phyloP scores from a whole-genome alignment of 2,329 filamentous ascomycete genomes.

The Beauveria scarabaeidicola region DNA sequence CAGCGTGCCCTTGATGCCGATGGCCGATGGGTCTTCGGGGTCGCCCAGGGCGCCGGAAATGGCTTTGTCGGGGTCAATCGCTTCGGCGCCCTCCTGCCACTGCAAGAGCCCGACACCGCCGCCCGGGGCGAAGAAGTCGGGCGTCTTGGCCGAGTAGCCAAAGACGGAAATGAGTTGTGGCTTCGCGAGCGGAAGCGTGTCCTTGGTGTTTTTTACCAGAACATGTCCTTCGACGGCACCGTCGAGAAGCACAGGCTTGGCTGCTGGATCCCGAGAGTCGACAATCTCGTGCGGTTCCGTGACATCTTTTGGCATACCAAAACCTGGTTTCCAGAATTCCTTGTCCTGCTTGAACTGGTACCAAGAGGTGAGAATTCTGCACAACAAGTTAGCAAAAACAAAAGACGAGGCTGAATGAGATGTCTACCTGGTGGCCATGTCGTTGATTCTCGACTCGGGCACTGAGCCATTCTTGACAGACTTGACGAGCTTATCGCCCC shows the following conservation, averaged over 20 bases:
- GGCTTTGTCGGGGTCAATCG: constrained; percentile 26
- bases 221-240: constrained; percentile 56
- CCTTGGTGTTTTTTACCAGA: constrained; percentile 52
- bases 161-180: constrained; percentile 48
- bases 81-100: constrained; percentile 31
- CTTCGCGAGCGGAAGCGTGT: constrained; percentile 43
- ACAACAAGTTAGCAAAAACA: too few species aligned
- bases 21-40: constrained; percentile 25
- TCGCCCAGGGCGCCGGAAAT: constrained; percentile 18
- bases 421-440: constrained; percentile 46
- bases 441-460: constrained; percentile 43
- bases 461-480: constrained; percentile 55
- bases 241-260: constrained; percentile 35
- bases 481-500: constrained; percentile 45
- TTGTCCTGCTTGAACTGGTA: constrained; percentile 47
- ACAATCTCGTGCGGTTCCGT: constrained; percentile 42
- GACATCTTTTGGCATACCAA: constrained; percentile 43
- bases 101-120: constrained; percentile 25
- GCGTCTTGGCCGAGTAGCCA: constrained; percentile 48
- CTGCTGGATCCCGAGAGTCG: constrained; percentile 43
- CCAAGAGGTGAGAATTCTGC: constrained; percentile 42
- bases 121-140: constrained; percentile 34
- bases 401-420: too few species aligned
- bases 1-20: constrained; percentile 34
- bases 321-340: constrained; percentile 36